Base-by-base conservation (phyloP, 352 stramenopile genomes). In the Pseudoperonospora humuli region DNA sequence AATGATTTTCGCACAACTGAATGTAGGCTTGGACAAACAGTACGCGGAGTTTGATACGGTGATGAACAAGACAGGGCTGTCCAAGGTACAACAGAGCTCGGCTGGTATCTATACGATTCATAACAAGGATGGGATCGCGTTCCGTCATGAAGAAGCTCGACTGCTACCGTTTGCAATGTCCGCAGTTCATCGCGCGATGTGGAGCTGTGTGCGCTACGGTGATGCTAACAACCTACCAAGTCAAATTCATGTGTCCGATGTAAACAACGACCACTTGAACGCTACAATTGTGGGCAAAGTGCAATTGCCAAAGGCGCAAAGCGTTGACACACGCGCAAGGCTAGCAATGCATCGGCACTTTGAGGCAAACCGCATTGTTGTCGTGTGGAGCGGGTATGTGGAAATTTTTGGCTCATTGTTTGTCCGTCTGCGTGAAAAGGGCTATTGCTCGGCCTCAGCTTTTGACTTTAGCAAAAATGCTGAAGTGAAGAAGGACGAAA, bases 371-470 rank as follows among this genome's bases (percentile, higher is more conserved):
- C 61, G 54, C 5, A 40, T 52, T 14, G 42, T 64, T 6, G 21
- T 61, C 4, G 50, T 75, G 8, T 75, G 61, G 57, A 38, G 15
- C n/a, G 11, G 5, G n/a, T 57, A 60, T 21, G 52, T 71, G 10
- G 61, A 75, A 50, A 50, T 63, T 1, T 25, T 49, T 8, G 64
- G 61, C 0, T 61, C 47, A 0, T 32, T 71, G 14, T 63, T 51
- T 20, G 52, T 75, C 25, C 61, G 57, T 3, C 41, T 75, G 19
- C 57, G 41, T 8, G 64, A 75, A 33, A 61, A 49, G 5, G 64
- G 64, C 7, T 73, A 61, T 20, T 17, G n/a, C n/a, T n/a, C n/a
- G n/a, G n/a, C n/a, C n/a, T n/a, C n/a, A n/a, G n/a, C n/a, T n/a
- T n/a, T n/a, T n/a, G n/a, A n/a, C n/a, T n/a, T n/a, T n/a, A n/a